Evolutionary conservation across 331 rosid genomes (phyloP).

Genomic region (Acacia concinna): DNA sequence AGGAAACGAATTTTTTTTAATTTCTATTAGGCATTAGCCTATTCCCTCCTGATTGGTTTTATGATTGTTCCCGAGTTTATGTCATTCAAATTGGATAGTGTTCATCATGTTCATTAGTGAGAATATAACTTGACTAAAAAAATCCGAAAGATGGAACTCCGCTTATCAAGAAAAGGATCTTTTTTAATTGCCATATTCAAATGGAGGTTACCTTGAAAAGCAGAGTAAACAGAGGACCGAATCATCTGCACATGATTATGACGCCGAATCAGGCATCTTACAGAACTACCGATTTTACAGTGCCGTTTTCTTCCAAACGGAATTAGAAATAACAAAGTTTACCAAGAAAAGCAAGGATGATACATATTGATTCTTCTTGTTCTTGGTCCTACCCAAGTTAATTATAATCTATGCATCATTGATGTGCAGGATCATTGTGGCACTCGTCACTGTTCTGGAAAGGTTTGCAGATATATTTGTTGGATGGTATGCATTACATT

Average conservation of each 20-base stretch:
- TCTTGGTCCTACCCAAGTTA: neutral
- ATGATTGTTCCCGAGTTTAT: neutral
- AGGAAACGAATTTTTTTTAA: neutral
- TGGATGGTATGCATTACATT: slow-evolving; percentile 54
- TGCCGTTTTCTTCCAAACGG: neutral
- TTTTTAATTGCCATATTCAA: neutral
- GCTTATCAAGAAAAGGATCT: slow-evolving; percentile 13
- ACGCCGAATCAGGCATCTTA: neutral
- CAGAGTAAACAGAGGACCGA: slow-evolving; percentile 23
- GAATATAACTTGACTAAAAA: neutral
- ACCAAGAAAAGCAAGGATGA: neutral
- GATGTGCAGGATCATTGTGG: slow-evolving; percentile 80
- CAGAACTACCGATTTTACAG: neutral
- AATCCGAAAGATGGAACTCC: neutral
- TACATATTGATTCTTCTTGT: neutral
- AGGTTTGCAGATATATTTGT: slow-evolving; percentile 65
- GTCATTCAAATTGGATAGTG: neutral
- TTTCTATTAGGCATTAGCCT: neutral
- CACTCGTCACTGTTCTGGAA: slow-evolving; percentile 67
- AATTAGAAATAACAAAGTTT: slow-evolving; percentile 15
- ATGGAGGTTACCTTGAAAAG: slow-evolving; percentile 12
- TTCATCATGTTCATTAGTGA: neutral
- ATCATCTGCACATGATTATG: slow-evolving; percentile 4
- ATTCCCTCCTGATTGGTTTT: neutral
- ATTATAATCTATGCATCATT: neutral